Percentiles rank a stretch among this genome's conserved stretches.
Evolutionary conservation across 2,329 filamentous ascomycete species (phyloP).

Genomic region (Phoma sp.): DNA sequence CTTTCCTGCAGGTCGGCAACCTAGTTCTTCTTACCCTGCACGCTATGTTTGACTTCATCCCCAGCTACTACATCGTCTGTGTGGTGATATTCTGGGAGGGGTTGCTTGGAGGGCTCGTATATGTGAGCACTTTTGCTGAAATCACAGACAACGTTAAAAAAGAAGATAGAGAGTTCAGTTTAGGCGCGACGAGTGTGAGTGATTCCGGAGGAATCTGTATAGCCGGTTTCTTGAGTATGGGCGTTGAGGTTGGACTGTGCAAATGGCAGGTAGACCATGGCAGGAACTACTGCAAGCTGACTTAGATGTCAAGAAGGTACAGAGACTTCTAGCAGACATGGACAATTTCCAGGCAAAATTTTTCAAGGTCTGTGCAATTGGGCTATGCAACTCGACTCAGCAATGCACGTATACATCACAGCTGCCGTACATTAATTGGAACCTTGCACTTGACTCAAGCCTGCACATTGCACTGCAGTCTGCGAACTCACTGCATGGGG

Average conservation of each 20-base stretch:
- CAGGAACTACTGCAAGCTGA: constrained; percentile 60
- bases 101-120: constrained; percentile 85
- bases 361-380: too few relatives aligned
- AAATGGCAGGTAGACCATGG: constrained; percentile 83
- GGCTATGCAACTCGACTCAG: not conserved
- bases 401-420: not conserved
- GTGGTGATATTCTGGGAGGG: constrained; percentile 92
- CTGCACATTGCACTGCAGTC: not conserved
- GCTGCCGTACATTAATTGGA: too few relatives aligned
- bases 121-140: constrained; percentile 88
- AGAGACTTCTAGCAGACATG: not conserved
- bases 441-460: too few relatives aligned
- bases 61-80: constrained; percentile 86
- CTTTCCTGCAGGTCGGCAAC: constrained; percentile 81
- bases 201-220: constrained; percentile 91
- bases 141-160: constrained; percentile 82
- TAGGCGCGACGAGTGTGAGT: constrained; percentile 88
- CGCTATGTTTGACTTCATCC: constrained; percentile 79
- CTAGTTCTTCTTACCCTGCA: constrained; percentile 75
- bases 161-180: constrained; percentile 85
- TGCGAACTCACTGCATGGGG: not conserved
- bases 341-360: not conserved
- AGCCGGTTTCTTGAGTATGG: constrained; percentile 83
- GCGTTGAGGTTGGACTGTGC: constrained; percentile 81
- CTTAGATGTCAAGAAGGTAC: not conserved